phyloP scores from a whole-genome alignment of 106 monocot genomes.

The Acanthochlamys bracteata region DNA sequence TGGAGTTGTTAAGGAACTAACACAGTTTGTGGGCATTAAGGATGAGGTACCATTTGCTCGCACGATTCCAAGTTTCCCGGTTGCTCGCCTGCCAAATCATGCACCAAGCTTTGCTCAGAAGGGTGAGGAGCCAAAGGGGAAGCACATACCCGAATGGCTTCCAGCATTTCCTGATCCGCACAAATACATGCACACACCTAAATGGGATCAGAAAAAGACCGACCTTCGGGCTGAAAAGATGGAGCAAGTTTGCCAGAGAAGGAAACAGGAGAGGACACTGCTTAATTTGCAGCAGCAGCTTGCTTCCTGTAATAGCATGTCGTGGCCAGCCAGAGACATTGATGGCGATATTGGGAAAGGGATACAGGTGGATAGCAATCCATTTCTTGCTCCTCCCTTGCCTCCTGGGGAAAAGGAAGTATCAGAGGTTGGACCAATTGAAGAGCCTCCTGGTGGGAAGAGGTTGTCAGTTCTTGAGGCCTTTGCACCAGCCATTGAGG shows the following conservation, averaged over 20 bases:
- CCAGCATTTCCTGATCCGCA: conserved; percentile 77
- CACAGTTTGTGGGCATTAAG: conserved; percentile 28
- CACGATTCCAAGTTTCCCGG: conserved; percentile 58
- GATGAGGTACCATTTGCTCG: conserved; percentile 74
- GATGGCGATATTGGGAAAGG: conserved; percentile 27
- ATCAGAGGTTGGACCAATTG: conserved; percentile 23
- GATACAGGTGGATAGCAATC: conserved; percentile 25
- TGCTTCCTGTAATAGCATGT: conserved; percentile 10
- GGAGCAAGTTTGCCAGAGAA: conserved; percentile 59
- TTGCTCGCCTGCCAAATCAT: conserved; percentile 16
- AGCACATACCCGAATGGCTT: conserved; percentile 87
- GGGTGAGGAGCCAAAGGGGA: conserved; percentile 31
- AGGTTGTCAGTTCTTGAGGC: conserved; percentile 54
- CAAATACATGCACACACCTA: conserved; percentile 70
- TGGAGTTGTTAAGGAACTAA: conserved; percentile 53
- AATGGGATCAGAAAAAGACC: conserved; percentile 47
- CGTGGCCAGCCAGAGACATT: conserved; percentile 12
- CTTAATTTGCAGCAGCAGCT: conserved; percentile 70
- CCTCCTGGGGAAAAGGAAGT: conserved; percentile 52
- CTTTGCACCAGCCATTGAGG: conserved; percentile 66
- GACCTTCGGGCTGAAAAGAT: conserved; percentile 41
- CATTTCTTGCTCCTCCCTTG: conserved; percentile 26
- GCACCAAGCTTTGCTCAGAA: conserved; percentile 30
- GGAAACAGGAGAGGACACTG: conserved; percentile 80
- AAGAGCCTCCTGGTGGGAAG: conserved; percentile 18